Conservation (phyloP, 2,329 filamentous ascomycete genomes). For the Didymella pomorum region DNA sequence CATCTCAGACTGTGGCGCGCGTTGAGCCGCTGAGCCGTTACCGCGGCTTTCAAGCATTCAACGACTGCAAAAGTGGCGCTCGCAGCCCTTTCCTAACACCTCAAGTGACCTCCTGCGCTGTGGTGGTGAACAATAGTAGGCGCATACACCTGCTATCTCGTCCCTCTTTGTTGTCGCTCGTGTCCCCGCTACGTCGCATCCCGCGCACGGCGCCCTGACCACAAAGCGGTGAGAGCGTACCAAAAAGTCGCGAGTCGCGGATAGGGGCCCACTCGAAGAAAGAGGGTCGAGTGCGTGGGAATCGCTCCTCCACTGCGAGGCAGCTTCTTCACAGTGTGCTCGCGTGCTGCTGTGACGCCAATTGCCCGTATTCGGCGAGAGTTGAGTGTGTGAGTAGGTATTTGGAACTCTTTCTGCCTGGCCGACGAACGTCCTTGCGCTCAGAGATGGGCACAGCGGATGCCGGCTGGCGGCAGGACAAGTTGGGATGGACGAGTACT, state of each 20-base stretch:
- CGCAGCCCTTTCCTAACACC: background rate
- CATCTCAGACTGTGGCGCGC: background rate
- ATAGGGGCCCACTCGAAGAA: slow-evolving; percentile 21
- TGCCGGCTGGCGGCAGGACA: background rate
- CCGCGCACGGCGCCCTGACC: slow-evolving; percentile 21
- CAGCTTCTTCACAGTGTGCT: slow-evolving; percentile 19
- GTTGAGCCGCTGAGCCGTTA: background rate
- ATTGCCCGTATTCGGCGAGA: slow-evolving; percentile 19
- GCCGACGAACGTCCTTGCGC: background rate
- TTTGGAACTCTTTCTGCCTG: background rate
- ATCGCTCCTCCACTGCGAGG: slow-evolving; percentile 2
- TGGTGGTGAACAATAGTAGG: slow-evolving; percentile 5
- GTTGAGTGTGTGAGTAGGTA: slow-evolving; percentile 10
- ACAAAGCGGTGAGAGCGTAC: slow-evolving; percentile 20
- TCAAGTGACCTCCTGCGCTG: background rate
- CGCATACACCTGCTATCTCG: background rate
- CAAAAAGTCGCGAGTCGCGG: slow-evolving; percentile 16
- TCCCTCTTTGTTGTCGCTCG: slow-evolving; percentile 11
- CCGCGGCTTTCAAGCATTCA: slow-evolving; percentile 6
- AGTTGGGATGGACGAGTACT: background rate
- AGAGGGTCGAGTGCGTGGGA: slow-evolving; percentile 18
- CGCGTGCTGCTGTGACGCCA: slow-evolving; percentile 23
- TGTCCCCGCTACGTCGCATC: slow-evolving; percentile 12
- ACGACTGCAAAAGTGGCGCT: slow-evolving; percentile 1
- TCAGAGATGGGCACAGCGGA: background rate